Evolutionary conservation across 73 alveolate species (phyloP).

Genomic region (Durusdinium trenchii): DNA sequence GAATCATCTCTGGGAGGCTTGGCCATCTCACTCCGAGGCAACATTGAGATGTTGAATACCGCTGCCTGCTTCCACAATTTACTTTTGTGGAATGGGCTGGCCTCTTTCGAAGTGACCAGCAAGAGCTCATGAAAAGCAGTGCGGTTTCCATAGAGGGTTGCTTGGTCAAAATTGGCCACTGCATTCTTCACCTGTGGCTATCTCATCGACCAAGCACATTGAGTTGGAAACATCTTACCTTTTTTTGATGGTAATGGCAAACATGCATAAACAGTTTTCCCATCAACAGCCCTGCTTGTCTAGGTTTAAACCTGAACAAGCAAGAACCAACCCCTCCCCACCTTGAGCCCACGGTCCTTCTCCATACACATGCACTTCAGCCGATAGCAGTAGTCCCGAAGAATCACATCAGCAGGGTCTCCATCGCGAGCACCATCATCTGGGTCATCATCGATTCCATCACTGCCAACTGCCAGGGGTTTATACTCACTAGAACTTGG

Average conservation of each 20-base stretch:
- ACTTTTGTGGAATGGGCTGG: background rate
- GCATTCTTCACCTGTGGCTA: background rate
- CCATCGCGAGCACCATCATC: background rate
- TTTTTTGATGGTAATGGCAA: too few species aligned
- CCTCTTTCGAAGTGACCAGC: background rate
- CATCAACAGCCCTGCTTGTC: too few species aligned
- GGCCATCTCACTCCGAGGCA: background rate
- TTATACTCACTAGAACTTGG: background rate
- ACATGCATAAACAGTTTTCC: too few species aligned
- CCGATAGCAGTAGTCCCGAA: background rate
- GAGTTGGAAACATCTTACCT: too few species aligned
- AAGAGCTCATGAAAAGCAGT: background rate
- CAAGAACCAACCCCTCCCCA: too few species aligned
- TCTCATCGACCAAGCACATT: background rate
- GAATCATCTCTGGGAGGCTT: background rate
- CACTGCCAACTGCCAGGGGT: background rate
- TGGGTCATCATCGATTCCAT: background rate
- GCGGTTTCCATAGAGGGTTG: background rate
- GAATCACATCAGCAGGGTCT: background rate
- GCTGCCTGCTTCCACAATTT: background rate
- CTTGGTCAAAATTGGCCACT: background rate
- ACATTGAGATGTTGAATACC: background rate
- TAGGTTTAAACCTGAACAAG: too few species aligned
- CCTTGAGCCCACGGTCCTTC: background rate
- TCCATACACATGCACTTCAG: background rate